phyloP scores from a whole-genome alignment of 2,329 filamentous ascomycete genomes.

The Emmonsiellopsis sp. region DNA sequence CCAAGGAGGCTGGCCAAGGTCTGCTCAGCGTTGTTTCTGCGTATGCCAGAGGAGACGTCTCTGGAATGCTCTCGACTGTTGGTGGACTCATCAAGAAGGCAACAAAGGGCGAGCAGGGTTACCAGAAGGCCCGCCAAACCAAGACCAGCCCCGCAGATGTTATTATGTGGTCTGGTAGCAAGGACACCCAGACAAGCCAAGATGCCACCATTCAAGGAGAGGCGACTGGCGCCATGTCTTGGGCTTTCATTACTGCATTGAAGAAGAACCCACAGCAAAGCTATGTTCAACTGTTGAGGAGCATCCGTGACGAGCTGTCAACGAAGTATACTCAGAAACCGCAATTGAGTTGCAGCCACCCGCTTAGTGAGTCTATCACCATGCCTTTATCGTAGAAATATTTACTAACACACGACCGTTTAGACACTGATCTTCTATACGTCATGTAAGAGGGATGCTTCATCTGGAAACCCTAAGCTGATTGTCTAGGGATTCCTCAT shows the following conservation, averaged over 20 bases:
- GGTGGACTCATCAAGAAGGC: constrained; percentile 83
- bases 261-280: constrained; percentile 92
- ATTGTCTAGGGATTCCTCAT: not conserved
- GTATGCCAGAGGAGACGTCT: constrained; percentile 76
- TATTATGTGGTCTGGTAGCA: constrained; percentile 95
- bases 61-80: constrained; percentile 69
- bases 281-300: constrained; percentile 92
- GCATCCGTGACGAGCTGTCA: constrained; percentile 78
- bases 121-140: constrained; percentile 72
- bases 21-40: constrained; percentile 59
- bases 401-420: constrained; percentile 11
- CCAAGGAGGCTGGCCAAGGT: constrained; percentile 58
- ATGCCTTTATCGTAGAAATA: constrained; percentile 11
- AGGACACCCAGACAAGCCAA: constrained; percentile 89
- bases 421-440: constrained; percentile 57
- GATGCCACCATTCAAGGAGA: constrained; percentile 81
- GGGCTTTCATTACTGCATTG: constrained; percentile 85
- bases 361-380: constrained; percentile 60
- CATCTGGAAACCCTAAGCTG: not conserved
- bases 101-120: constrained; percentile 65
- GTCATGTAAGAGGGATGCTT: constrained; percentile 45
- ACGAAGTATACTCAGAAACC: constrained; percentile 90
- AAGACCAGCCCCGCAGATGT: constrained; percentile 94
- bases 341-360: constrained; percentile 92
- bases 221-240: constrained; percentile 96